These are phyloP conservation scores for Fonsecaea multimorphosa DNA, from an alignment of 2,329 filamentous ascomycete genomes.

Conservation along the genomic window DNA sequence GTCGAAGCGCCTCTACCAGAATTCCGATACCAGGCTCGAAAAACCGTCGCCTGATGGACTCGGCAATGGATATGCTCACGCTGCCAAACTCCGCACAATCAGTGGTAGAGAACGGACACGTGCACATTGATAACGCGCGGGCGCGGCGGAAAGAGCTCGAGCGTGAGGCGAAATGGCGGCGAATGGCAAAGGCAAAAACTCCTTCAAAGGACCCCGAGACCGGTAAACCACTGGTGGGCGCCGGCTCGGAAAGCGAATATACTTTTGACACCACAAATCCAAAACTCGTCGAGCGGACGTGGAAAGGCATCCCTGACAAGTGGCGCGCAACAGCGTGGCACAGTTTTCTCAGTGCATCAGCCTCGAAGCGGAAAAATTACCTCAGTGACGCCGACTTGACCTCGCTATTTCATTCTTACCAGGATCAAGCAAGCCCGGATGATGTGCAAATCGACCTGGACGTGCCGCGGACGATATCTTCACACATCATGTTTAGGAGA, in stretches of 20 bases:
- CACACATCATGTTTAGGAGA: conserved; percentile 95
- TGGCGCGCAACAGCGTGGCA: conserved; percentile 96
- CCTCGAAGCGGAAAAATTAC: conserved; percentile 66
- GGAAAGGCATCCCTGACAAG: conserved; percentile 97
- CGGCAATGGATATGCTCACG: conserved; percentile 70
- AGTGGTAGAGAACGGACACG: conserved; percentile 55
- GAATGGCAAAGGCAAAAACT: conserved; percentile 64
- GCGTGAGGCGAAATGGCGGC: conserved; percentile 70
- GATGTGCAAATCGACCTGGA: conserved; percentile 98
- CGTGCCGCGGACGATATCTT: conserved; percentile 90
- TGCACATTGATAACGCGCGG: conserved; percentile 33
- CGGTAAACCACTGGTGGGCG: conserved; percentile 48
- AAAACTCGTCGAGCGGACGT: conserved; percentile 89
- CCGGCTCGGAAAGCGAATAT: conserved; percentile 55
- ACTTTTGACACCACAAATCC: conserved; percentile 82
- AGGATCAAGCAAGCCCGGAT: conserved; percentile 77
- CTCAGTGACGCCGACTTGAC: conserved; percentile 75
- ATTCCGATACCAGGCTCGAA: conserved; percentile 47
- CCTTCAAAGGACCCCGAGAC: conserved; percentile 46
- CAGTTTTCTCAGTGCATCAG: conserved; percentile 82
- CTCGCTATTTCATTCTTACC: conserved; percentile 72
- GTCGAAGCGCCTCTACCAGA: conserved; percentile 55
- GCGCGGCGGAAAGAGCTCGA: conserved; percentile 61
- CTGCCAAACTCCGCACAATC: conserved; percentile 50
- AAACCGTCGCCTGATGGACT: conserved; percentile 62